Conservation (phyloP, 1,284 basidiomycete species). For the Trametes sp. region DNA sequence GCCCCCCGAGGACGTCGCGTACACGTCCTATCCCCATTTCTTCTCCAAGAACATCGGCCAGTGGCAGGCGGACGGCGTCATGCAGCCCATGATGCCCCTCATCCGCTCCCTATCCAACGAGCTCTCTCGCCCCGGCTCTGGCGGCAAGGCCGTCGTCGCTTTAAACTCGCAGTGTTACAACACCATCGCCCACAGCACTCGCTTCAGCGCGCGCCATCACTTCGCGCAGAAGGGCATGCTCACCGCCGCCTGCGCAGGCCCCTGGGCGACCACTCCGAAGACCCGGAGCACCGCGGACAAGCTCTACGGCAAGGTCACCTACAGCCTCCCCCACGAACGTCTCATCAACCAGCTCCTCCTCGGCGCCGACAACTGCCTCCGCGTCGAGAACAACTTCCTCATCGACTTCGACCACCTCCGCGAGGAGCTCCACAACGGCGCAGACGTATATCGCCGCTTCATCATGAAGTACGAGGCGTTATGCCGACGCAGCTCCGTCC, state of each 20-base stretch:
- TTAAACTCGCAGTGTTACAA: slow-evolving; percentile 8
- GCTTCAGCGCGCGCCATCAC: neutral
- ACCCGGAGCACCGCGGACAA: neutral
- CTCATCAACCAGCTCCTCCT: too few species aligned
- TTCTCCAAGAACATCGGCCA: slow-evolving; percentile 1
- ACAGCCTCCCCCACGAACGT: neutral
- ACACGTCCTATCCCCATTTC: neutral
- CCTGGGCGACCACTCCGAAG: neutral
- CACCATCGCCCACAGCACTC: neutral
- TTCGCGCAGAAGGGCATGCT: neutral
- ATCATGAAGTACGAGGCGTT: neutral
- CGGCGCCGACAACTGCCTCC: neutral
- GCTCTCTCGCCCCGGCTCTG: neutral
- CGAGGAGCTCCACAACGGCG: neutral
- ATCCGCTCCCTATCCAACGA: neutral
- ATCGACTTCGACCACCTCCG: slow-evolving; percentile 2
- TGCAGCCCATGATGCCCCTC: neutral
- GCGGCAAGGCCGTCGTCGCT: neutral
- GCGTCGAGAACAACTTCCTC: slow-evolving; percentile 9
- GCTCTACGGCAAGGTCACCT: neutral
- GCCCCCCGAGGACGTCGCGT: neutral
- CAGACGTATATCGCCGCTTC: neutral
- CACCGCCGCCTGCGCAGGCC: neutral
- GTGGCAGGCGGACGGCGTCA: neutral
- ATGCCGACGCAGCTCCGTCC: neutral